phyloP scores from a whole-genome alignment of 2,329 filamentous ascomycete genomes.

The Mariannaea elegans region DNA sequence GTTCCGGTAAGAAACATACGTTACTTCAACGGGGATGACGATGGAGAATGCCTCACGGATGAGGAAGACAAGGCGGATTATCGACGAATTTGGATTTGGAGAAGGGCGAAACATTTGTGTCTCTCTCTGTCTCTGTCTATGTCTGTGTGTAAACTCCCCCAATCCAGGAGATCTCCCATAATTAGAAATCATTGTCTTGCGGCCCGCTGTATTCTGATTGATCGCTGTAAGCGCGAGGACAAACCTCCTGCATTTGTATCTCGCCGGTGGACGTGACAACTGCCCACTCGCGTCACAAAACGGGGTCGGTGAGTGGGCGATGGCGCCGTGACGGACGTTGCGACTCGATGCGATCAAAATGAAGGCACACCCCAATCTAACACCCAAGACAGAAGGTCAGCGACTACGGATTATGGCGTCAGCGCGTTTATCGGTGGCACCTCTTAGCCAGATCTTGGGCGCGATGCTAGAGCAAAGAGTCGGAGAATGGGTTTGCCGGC shows the following conservation, averaged over 20 bases:
- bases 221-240: constrained; percentile 22
- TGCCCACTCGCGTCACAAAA: no score
- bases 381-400: not conserved
- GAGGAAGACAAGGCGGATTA: not conserved
- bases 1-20: not conserved
- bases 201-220: constrained; percentile 14
- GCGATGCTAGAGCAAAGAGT: constrained; percentile 20
- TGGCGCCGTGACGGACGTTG: no score
- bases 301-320: no score
- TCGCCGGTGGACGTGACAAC: no score
- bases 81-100: not conserved
- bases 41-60: not conserved
- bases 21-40: not conserved
- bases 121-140: not conserved
- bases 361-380: not conserved
- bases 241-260: constrained; percentile 1
- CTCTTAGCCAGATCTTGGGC: constrained; percentile 28
- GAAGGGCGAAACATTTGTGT: not conserved
- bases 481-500: constrained; percentile 8
- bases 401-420: constrained; percentile 42
- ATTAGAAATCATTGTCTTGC: constrained; percentile 17
- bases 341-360: not conserved
- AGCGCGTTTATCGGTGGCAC: constrained; percentile 40
- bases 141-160: not conserved
- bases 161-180: constrained; percentile 3